Evolutionary conservation across 2,329 filamentous ascomycete species (phyloP), one percentile per base, ranked within the genome.

Genomic region (Sclerotinia spermophila): DNA sequence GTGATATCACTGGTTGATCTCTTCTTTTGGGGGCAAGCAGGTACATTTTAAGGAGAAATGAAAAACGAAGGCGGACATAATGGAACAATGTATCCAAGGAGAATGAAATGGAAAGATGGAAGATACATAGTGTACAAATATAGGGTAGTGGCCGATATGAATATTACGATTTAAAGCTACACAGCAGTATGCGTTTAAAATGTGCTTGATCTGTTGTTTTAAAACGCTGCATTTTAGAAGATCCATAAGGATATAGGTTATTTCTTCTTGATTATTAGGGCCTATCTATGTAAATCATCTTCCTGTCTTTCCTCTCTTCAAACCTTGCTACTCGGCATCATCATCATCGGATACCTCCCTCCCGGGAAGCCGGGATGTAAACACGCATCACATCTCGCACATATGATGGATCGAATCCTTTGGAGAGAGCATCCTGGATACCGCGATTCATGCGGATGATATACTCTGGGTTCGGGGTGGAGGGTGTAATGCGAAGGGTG

Each of bases 1-100:
- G 35, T 51, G 44, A 51, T 33, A 69, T 69, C 67, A 69, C 67
- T 69, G 56, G 56, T 64, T 64, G 67, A 44, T 64, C 67, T 69
- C 67, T 44, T 56, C 30, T 33, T n/a, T 67, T 67, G 11, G 38
- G 38, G 27, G 53, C 51, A n/a, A 59, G 65, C 51, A 67, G 65
- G 38, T 56, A 35, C 51, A 59, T 67, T 67, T 56, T 67, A 27
- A 38, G 51, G 21, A 21, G 62, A 7, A 38, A 27, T 40, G 38
- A 27, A 59, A 67, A 45, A 67, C 33, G 38, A 45, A 38, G 38
- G 27, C 30, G 35, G 30, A 38, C 19, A 59, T 67, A 59, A 59
- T 67, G 27, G 30, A 59, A 67, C 40, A 58, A 59, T 60, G 65
- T 67, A 65, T 65, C n/a, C 51, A 67, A 66, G 30, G 38, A n/a